Percentiles rank a stretch among this genome's conserved stretches.
phyloP scores from a whole-genome alignment of 1,284 basidiomycete genomes.

The Puccinia horiana region DNA sequence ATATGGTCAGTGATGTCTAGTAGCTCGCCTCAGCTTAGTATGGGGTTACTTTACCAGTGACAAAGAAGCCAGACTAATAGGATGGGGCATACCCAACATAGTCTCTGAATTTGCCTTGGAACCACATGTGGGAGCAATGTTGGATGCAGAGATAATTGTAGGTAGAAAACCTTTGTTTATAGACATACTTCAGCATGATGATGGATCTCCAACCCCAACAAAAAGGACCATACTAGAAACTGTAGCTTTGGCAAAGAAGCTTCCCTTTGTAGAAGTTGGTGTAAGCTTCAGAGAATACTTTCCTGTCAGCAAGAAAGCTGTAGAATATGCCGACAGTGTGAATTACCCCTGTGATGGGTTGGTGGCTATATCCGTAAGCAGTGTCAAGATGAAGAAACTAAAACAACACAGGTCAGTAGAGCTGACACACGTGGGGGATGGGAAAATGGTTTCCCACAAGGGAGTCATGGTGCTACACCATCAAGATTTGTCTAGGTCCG shows the following conservation, averaged over 20 bases:
- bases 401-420: background rate
- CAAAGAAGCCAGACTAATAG: background rate
- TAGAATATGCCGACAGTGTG: background rate
- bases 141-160: no score
- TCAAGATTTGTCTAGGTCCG: background rate
- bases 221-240: background rate
- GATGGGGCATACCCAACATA: background rate
- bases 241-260: background rate
- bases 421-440: background rate
- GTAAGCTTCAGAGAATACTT: background rate
- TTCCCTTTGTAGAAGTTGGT: background rate
- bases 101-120: no score
- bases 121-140: no score
- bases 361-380: background rate
- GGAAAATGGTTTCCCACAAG: background rate
- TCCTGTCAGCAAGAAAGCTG: background rate
- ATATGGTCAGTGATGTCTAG: background rate
- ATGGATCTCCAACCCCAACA: background rate
- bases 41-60: background rate
- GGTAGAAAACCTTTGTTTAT: no score
- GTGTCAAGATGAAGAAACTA: background rate
- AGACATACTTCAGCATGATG: no score
- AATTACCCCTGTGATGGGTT: background rate
- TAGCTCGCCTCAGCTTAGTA: background rate
- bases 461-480: background rate